Percentiles rank a stretch among this genome's conserved stretches.
phyloP scores from a whole-genome alignment of 306 rosid genomes.

The Begonia masoniana region DNA sequence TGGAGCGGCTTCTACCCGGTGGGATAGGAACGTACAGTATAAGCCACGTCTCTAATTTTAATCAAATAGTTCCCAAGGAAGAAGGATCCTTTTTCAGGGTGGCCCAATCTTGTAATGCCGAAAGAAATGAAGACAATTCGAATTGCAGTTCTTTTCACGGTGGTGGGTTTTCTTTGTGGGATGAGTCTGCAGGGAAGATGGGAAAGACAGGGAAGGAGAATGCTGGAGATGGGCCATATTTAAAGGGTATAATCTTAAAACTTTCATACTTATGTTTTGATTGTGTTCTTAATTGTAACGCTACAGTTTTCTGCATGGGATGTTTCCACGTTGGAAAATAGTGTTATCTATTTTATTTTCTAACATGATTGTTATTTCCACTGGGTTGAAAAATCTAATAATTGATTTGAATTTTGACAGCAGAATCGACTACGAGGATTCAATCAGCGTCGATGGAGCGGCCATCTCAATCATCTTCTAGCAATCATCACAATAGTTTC shows the following conservation, averaged over 20 bases:
- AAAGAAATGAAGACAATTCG: slow-evolving; percentile 68
- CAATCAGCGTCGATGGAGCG: slow-evolving; percentile 33
- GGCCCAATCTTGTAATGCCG: slow-evolving; percentile 39
- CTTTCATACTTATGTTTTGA: neutral
- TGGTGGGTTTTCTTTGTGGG: slow-evolving; percentile 92
- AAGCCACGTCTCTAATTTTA: slow-evolving; percentile 58
- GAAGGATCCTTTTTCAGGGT: slow-evolving; percentile 42
- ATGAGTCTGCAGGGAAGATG: slow-evolving; percentile 57
- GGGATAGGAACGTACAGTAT: slow-evolving; percentile 96
- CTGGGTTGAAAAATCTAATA: neutral
- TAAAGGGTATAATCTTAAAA: slow-evolving; percentile 30
- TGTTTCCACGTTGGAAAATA: neutral
- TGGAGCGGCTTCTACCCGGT: slow-evolving; percentile 78
- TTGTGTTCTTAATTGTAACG: neutral
- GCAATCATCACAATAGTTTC: slow-evolving; percentile 51
- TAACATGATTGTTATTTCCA: neutral
- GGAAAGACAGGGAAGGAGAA: slow-evolving; percentile 94
- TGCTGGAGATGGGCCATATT: slow-evolving; percentile 27
- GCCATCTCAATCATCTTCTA: slow-evolving; percentile 61
- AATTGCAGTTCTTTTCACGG: slow-evolving; percentile 72
- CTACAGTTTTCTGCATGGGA: neutral
- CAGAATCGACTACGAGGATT: slow-evolving; percentile 20
- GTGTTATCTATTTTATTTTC: neutral
- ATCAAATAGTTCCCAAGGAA: slow-evolving; percentile 64
- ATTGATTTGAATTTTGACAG: slow-evolving; percentile 19